A percentile compares a stretch with the other conserved stretches of the same genome.
Evolutionary conservation across 78 protist genomes (phyloP).

Genomic region (Protostelium mycophagum): DNA sequence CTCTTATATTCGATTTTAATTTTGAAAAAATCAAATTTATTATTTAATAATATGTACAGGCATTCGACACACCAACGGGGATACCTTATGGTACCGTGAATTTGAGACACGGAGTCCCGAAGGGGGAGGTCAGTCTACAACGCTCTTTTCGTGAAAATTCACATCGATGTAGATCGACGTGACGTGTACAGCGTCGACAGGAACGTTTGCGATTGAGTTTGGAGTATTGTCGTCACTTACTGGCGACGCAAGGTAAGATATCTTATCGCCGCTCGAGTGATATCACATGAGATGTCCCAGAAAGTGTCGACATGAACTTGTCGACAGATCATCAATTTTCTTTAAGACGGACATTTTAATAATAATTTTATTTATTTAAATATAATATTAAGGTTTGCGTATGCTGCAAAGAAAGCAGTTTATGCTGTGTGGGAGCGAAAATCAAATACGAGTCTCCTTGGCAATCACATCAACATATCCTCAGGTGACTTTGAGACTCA

Average conservation of each 20-base stretch:
- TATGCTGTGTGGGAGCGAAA: slow-evolving; percentile 53
- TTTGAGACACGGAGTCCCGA: slow-evolving; percentile 75
- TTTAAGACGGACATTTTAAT: not conserved
- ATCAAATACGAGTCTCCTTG: slow-evolving; percentile 59
- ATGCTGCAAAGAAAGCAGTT: slow-evolving; percentile 52
- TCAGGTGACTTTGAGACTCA: no score
- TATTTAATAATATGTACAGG: no score
- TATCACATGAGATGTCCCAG: not conserved
- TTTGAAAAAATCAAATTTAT: no score
- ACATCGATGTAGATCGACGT: slow-evolving; percentile 4
- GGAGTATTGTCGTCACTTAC: slow-evolving; percentile 54
- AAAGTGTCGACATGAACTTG: no score
- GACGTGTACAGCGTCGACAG: slow-evolving; percentile 86
- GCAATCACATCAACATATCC: slow-evolving; percentile 75
- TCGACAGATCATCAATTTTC: slow-evolving; percentile 14
- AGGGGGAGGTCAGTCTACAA: slow-evolving; percentile 45
- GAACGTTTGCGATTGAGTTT: slow-evolving; percentile 82
- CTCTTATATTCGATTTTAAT: no score
- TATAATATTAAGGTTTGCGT: not conserved
- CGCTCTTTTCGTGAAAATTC: not conserved
- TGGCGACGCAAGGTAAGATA: slow-evolving; percentile 35
- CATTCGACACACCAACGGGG: slow-evolving; percentile 90
- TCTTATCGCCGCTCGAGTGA: slow-evolving; percentile 15
- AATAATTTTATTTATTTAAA: not conserved
- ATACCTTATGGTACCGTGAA: slow-evolving; percentile 89